Percentiles rank a stretch among this genome's conserved stretches.
Evolutionary conservation across 2,329 filamentous ascomycete species (phyloP).

Genomic region (Pseudogymnoascus sp.): DNA sequence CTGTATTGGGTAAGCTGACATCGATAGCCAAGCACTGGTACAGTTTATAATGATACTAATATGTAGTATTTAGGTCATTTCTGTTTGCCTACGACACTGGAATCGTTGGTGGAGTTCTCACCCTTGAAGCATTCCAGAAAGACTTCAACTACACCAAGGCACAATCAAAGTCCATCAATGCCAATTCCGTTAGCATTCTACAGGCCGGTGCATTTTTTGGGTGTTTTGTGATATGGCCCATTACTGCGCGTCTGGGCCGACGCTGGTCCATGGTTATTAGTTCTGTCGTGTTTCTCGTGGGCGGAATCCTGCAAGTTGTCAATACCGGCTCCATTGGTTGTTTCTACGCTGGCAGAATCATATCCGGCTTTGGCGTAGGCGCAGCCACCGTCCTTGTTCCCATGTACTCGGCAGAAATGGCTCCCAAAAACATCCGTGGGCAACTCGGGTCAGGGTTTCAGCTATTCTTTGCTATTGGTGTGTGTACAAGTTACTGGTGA

Average conservation of each 20-base stretch:
- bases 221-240: conserved; percentile 41
- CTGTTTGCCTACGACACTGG: conserved; percentile 37
- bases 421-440: conserved; percentile 34
- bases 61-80: conserved; percentile 26
- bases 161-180: conserved; percentile 34
- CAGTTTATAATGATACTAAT: background rate
- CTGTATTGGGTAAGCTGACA: conserved; percentile 8
- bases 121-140: conserved; percentile 34
- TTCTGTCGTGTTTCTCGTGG: conserved; percentile 33
- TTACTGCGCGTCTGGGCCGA: conserved; percentile 38
- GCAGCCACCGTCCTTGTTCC: conserved; percentile 36
- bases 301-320: conserved; percentile 38
- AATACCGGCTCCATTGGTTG: conserved; percentile 36
- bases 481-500: conserved; percentile 29
- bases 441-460: conserved; percentile 30
- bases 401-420: conserved; percentile 37
- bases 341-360: conserved; percentile 40
- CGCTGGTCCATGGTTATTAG: conserved; percentile 36
- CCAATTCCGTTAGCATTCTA: conserved; percentile 41
- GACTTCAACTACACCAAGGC: conserved; percentile 35
- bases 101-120: conserved; percentile 39
- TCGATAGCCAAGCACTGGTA: conserved; percentile 13
- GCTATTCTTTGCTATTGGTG: conserved; percentile 30
- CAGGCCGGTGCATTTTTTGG: conserved; percentile 44
- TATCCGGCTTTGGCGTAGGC: conserved; percentile 40